Conservation (phyloP, 768 basidiomycete species). For the Pleurotus tuber-regium region DNA sequence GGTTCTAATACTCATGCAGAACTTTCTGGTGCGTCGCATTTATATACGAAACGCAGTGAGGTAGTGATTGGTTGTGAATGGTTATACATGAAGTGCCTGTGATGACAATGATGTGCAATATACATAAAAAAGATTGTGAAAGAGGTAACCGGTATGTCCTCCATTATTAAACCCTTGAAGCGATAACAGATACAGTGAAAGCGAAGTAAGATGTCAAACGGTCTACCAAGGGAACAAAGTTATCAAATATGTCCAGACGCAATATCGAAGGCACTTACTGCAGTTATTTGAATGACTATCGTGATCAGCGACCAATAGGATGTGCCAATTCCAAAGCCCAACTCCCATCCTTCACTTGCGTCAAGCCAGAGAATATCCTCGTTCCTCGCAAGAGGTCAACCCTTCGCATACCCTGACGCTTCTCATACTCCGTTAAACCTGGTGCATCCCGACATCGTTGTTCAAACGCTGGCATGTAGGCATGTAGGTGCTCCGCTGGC, state of each 20-base stretch:
- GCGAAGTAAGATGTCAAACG: background rate
- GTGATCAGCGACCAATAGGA: slow-evolving; percentile 3
- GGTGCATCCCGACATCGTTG: slow-evolving; percentile 44
- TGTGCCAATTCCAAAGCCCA: slow-evolving; percentile 29
- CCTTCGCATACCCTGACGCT: slow-evolving; percentile 48
- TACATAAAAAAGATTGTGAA: slow-evolving; percentile 7
- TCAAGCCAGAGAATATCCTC: slow-evolving; percentile 53
- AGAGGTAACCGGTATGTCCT: slow-evolving; percentile 3
- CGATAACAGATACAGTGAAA: background rate
- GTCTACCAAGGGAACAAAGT: background rate
- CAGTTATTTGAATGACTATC: too few relatives aligned
- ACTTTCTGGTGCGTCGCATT: too few relatives aligned
- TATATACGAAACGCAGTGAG: too few relatives aligned
- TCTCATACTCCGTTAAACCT: slow-evolving; percentile 38
- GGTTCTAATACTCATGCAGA: too few relatives aligned
- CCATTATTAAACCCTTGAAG: background rate
- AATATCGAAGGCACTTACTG: too few relatives aligned
- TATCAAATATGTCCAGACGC: too few relatives aligned
- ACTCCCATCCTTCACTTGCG: slow-evolving; percentile 30
- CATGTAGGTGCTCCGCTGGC: slow-evolving; percentile 15
- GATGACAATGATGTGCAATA: too few relatives aligned
- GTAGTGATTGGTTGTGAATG: too few relatives aligned
- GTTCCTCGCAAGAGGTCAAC: slow-evolving; percentile 53
- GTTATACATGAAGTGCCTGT: too few relatives aligned
- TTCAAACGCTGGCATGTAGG: slow-evolving; percentile 40